Conservation (phyloP, 768 basidiomycete species). For the Amanita exitialis region DNA sequence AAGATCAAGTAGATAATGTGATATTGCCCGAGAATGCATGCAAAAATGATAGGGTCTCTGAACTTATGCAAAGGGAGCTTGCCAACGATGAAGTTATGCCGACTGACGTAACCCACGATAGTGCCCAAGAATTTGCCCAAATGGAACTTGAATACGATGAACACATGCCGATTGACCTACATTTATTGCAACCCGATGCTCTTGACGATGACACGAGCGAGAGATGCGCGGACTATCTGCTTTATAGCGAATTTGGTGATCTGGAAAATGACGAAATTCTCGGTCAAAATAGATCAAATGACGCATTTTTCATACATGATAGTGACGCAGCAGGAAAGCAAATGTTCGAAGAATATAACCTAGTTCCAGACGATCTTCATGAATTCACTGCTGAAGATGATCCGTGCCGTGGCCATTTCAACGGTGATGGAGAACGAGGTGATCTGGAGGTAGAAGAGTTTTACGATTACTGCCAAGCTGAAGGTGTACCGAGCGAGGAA, state of each 20-base stretch:
- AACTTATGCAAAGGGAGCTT: no score
- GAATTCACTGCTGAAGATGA: background rate
- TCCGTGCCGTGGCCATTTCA: background rate
- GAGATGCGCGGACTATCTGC: background rate
- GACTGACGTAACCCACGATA: background rate
- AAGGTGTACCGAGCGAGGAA: background rate
- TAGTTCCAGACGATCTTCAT: background rate
- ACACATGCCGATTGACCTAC: background rate
- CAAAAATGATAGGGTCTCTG: background rate
- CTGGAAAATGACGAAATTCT: background rate
- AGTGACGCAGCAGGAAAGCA: background rate
- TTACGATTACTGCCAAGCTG: background rate
- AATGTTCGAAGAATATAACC: background rate
- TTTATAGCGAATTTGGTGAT: background rate
- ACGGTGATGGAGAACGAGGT: background rate
- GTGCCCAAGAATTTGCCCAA: background rate
- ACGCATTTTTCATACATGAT: background rate
- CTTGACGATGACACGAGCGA: background rate
- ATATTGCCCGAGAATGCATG: background rate
- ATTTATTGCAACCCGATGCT: background rate
- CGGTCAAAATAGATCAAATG: background rate
- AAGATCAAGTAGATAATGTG: background rate
- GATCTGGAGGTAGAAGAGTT: background rate
- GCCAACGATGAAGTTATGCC: no score
- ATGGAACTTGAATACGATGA: background rate